Base-by-base conservation (phyloP, 805 yeast species). In the Candida andamanensis region DNA sequence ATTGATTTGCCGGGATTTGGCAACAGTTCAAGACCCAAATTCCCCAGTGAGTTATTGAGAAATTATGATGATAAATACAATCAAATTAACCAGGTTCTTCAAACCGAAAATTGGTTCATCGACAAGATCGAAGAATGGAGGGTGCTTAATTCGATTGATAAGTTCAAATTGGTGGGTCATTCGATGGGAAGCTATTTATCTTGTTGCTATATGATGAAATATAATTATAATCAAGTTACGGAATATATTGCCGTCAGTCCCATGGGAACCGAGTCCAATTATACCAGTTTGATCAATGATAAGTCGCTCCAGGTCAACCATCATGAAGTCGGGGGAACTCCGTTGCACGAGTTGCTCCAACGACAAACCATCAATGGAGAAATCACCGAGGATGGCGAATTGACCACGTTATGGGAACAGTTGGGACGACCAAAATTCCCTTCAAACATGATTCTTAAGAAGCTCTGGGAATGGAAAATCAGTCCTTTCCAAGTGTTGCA, bases 1-100 rank as follows among this genome's bases (percentile, higher is more conserved):
- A 52, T 64, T 24, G 70, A 64, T 33, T 35, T 63, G 41, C 65
- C 67, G 4, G 70, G 70, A 3, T 64, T 63, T 39, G 70, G 70
- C 5, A 64, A 64, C 33, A 60, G 67, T 11, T 58, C 65, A 7
- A 43, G 70, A 22, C 67, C 69, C 3, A 41, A 45, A 29, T 64
- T 63, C 37, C 69, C 69, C 3, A 16, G 29, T 1, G 41, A 42
- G n/a, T 50, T 57, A n/a, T 34, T 63, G 8, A 24, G 24, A 8
- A 47, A 51, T 4, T 53, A 53, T 1, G 24, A 20, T 1, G 34
- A 50, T 3, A 41, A 32, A 5, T 40, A 31, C 7, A 54, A 46
- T 6, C 51, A 53, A 31, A 62, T 64, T 17, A 32, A 33, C 14
- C 68, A 63, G 41, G 42, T 63, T 5, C 35, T 59, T 19, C 46